These are phyloP conservation scores for Gracilaria caudata DNA, from an alignment of 23 red algal species.

Conservation along the genomic window DNA sequence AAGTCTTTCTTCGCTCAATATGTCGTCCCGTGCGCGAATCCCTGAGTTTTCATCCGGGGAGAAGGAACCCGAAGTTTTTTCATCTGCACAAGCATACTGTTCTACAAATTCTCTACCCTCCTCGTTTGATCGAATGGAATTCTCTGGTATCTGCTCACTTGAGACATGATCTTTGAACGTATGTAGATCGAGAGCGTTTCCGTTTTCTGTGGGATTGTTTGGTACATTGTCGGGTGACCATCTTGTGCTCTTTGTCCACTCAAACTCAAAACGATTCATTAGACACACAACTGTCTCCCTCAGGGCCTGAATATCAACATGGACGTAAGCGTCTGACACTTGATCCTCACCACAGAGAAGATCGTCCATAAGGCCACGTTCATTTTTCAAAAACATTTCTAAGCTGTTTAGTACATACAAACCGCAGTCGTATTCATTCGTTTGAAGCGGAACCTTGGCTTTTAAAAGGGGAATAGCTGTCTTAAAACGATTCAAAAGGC, in stretches of 20 bases:
- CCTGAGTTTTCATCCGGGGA: background rate
- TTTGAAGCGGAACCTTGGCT: slow-evolving; percentile 71
- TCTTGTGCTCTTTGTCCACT: slow-evolving; percentile 16
- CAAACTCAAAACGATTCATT: slow-evolving; percentile 48
- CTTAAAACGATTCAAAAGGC: slow-evolving; percentile 24
- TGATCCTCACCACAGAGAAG: slow-evolving; percentile 40
- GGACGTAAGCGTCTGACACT: slow-evolving; percentile 16
- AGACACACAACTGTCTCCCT: slow-evolving; percentile 30
- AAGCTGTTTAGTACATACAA: slow-evolving; percentile 83
- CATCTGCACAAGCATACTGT: background rate
- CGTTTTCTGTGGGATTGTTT: background rate
- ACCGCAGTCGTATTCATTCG: slow-evolving; percentile 95
- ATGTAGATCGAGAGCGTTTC: background rate
- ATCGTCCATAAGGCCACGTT: slow-evolving; percentile 25
- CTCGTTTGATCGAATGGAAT: background rate
- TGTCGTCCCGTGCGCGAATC: background rate
- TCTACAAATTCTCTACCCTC: background rate
- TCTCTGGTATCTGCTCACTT: background rate
- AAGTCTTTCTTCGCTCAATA: background rate
- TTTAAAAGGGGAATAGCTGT: slow-evolving; percentile 43
- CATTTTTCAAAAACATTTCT: slow-evolving; percentile 69
- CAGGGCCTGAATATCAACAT: slow-evolving; percentile 50
- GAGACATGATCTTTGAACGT: background rate
- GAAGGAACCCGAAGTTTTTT: background rate
- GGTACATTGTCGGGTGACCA: background rate